These are phyloP conservation scores for Boletus barrowsii DNA, from an alignment of 768 basidiomycete species.

Conservation along the genomic window DNA sequence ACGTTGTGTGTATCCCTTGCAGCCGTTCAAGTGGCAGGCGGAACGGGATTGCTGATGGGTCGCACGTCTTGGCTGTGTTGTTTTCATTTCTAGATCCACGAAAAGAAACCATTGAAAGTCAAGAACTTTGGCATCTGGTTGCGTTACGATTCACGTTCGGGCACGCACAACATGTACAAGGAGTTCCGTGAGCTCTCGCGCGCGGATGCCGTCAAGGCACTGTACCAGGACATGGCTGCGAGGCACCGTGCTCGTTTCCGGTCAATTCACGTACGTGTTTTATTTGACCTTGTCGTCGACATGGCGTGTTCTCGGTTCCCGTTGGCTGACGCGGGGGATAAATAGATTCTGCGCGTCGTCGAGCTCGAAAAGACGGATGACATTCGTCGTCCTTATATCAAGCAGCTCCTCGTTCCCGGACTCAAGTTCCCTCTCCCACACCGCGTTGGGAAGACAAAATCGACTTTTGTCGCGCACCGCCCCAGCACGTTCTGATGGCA, in stretches of 20 bases:
- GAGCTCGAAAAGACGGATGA: slow-evolving; percentile 93
- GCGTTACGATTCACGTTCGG: slow-evolving; percentile 98
- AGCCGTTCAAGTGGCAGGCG: slow-evolving; percentile 87
- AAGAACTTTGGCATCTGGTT: slow-evolving; percentile 99
- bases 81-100: slow-evolving; percentile 71
- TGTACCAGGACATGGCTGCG: slow-evolving; percentile 99
- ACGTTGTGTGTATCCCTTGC: slow-evolving; percentile 82
- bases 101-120: slow-evolving; percentile 96
- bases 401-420: slow-evolving; percentile 83
- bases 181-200: slow-evolving; percentile 95
- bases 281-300: background rate
- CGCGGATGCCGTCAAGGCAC: slow-evolving; percentile 90
- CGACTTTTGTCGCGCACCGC: slow-evolving; percentile 77
- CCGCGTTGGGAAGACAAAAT: slow-evolving; percentile 74
- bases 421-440: slow-evolving; percentile 98
- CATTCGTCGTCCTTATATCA: slow-evolving; percentile 95
- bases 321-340: background rate
- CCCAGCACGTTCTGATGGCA: slow-evolving; percentile 65
- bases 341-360: slow-evolving; percentile 92
- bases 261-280: slow-evolving; percentile 82
- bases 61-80: slow-evolving; percentile 12
- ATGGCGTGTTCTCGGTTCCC: too few relatives aligned
- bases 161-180: slow-evolving; percentile 99
- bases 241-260: slow-evolving; percentile 99
- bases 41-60: slow-evolving; percentile 59